Evolutionary conservation across 495 filamentous ascomycete species (phyloP).

Genomic region (Penicillium samsonianum): DNA sequence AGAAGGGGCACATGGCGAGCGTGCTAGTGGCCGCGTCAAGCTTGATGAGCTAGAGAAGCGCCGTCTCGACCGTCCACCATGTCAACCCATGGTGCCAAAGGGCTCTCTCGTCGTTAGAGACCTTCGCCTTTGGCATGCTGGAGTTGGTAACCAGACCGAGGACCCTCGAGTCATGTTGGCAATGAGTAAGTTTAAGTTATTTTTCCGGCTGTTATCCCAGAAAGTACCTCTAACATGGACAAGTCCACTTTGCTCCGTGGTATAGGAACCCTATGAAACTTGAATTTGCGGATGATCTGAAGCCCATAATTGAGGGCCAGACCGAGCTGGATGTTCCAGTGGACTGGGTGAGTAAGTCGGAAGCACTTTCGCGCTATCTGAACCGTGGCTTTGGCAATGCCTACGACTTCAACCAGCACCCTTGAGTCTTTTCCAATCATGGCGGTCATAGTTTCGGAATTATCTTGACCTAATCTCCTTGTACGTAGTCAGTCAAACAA

Average conservation of each 20-base stretch:
- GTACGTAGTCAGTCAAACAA: no score
- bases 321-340: constrained; percentile 44
- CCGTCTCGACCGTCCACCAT: constrained; percentile 41
- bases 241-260: constrained; percentile 48
- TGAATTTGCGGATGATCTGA: constrained; percentile 49
- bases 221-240: constrained; percentile 2
- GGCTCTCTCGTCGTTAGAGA: constrained; percentile 57
- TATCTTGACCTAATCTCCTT: no score
- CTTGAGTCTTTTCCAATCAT: no score
- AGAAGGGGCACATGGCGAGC: constrained; percentile 49
- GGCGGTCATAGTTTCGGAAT: no score
- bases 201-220: no score
- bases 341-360: constrained; percentile 39
- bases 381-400: constrained; percentile 50
- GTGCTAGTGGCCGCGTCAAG: constrained; percentile 52
- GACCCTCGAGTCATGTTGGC: constrained; percentile 58
- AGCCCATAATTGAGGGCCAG: constrained; percentile 34
- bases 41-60: constrained; percentile 41
- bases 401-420: constrained; percentile 50
- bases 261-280: constrained; percentile 53
- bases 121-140: constrained; percentile 61
- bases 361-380: constrained; percentile 39
- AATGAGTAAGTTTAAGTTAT: constrained; percentile 44
- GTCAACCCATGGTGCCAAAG: constrained; percentile 52
- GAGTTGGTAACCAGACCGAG: constrained; percentile 55